Base-by-base conservation (phyloP, 768 basidiomycete species). In the Hemileccinum impolitum region DNA sequence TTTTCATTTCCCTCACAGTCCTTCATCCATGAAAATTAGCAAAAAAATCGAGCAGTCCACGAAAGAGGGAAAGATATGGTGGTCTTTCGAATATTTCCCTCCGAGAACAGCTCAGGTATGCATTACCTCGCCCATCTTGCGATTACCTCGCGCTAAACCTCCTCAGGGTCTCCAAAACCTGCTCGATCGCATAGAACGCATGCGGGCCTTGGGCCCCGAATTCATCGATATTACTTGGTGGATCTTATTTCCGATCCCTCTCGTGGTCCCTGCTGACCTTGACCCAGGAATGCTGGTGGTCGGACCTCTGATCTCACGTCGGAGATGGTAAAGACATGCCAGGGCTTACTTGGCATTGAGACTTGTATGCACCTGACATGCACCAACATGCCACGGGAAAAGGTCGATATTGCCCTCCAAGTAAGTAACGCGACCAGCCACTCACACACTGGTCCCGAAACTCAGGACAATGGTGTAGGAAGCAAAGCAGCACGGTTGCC, bases 351-450 rank as follows among this genome's bases (percentile, higher is more conserved):
- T 68, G 96, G 94, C 0, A 77, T 98, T 19, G 94, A 98, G 71
- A 95, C 94, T 25, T 97, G 94, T 72, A 93, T 99, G 92, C 96
- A 99, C 70, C 70, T 99, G 57, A 98, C 95, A 39, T 98, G 96
- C 65, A 98, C 96, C 43, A 96, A 95, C 71, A 96, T 99, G 93
- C 92, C 93, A n/a, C 77, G 78, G 62, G 86, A 90, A 66, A 97
- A 98, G 65, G 87, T 99, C 18, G 94, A 96, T 70, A 82, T 85
- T 60, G 94, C 95, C 28, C 72, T 99, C 39, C 71, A 77, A 65
- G 95, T 97, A 61, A 57, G 88, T 73, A 9, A 52, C 25, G n/a
- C 38, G 47, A 36, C 36, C 36, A 31, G 47, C 17, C 39, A 43
- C 47, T 38, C 28, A 19, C 25, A n/a, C n/a, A 32, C 47, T 45